These are phyloP conservation scores for Raddia guianensis DNA, from an alignment of 176 grass and related monocot species.

Conservation along the genomic window DNA sequence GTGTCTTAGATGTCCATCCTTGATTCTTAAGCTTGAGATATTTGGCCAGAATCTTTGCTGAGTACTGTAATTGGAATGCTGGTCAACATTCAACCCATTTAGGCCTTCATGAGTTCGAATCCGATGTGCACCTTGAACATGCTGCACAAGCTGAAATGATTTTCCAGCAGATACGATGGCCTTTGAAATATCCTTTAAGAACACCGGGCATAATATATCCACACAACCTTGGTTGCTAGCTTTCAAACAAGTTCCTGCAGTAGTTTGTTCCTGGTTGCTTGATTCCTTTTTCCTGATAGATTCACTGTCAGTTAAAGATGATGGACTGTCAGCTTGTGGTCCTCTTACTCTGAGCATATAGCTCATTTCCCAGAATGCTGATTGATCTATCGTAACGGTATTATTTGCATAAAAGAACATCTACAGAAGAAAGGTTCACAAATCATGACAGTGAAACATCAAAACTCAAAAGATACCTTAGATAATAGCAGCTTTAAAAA, in stretches of 20 bases:
- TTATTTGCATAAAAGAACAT: slow-evolving; percentile 92
- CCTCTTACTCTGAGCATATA: slow-evolving; percentile 73
- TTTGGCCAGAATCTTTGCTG: slow-evolving; percentile 32
- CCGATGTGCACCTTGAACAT: slow-evolving; percentile 53
- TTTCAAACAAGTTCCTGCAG: slow-evolving; percentile 34
- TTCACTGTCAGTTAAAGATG: slow-evolving; percentile 31
- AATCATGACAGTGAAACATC: slow-evolving; percentile 24
- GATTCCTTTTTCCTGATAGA: slow-evolving; percentile 54
- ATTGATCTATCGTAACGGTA: slow-evolving; percentile 77
- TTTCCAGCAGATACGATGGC: slow-evolving; percentile 92
- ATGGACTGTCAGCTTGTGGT: slow-evolving; percentile 35
- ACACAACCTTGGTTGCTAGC: slow-evolving; percentile 41
- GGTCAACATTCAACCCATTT: slow-evolving; percentile 32
- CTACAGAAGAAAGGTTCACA: slow-evolving; percentile 47
- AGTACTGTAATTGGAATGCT: slow-evolving; percentile 23
- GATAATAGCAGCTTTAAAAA: not conserved
- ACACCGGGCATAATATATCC: slow-evolving; percentile 65
- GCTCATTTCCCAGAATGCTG: slow-evolving; percentile 95
- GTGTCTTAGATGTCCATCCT: slow-evolving; percentile 22
- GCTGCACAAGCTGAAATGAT: slow-evolving; percentile 89
- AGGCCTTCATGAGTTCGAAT: slow-evolving; percentile 32
- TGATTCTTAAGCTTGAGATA: slow-evolving; percentile 28
- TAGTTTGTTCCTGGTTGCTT: slow-evolving; percentile 43
- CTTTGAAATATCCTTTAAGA: slow-evolving; percentile 71
- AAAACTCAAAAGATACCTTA: slow-evolving; percentile 27